Conservation (phyloP, 164 flowering plant species). For the Aristolochia fimbriata region DNA sequence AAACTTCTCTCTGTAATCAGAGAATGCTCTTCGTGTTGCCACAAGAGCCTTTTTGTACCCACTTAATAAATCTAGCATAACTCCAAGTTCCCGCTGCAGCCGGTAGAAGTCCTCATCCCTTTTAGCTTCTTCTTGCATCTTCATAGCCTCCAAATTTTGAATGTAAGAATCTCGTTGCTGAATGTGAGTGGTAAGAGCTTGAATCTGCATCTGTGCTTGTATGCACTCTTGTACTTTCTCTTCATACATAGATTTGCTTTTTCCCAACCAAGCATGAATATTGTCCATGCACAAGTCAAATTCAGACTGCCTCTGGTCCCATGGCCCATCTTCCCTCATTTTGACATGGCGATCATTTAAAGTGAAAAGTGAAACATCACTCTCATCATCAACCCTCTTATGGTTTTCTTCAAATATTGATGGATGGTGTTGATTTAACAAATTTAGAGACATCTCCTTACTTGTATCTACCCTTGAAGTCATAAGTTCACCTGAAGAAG, state of each 20-base stretch:
- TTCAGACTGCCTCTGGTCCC: constrained; percentile 36
- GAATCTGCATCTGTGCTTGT: constrained; percentile 28
- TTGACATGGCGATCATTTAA: constrained; percentile 37
- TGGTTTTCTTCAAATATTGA: constrained; percentile 31
- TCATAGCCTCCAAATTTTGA: constrained; percentile 29
- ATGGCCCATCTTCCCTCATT: constrained; percentile 37
- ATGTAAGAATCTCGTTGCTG: constrained; percentile 36
- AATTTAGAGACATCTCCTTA: constrained; percentile 4
- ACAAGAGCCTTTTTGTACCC: constrained; percentile 71
- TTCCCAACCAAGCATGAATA: constrained; percentile 25
- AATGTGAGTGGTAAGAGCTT: constrained; percentile 33
- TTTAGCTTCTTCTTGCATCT: constrained; percentile 36
- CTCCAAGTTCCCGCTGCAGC: constrained; percentile 48
- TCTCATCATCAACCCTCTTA: constrained; percentile 49
- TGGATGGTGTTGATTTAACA: constrained; percentile 20
- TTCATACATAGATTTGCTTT: constrained; percentile 35
- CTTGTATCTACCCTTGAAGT: constrained; percentile 25
- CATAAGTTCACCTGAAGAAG: constrained; percentile 31
- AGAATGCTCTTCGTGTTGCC: constrained; percentile 39
- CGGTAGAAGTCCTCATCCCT: constrained; percentile 35
- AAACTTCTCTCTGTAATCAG: constrained; percentile 48
- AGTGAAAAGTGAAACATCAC: constrained; percentile 22
- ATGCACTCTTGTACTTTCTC: constrained; percentile 33
- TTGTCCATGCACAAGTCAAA: constrained; percentile 42
- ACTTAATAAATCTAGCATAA: constrained; percentile 45